A percentile compares a stretch with the other conserved stretches of the same genome.
These are phyloP conservation scores for Arthrocladium fulminans DNA, from an alignment of 2,329 filamentous ascomycete genomes.

Conservation along the genomic window DNA sequence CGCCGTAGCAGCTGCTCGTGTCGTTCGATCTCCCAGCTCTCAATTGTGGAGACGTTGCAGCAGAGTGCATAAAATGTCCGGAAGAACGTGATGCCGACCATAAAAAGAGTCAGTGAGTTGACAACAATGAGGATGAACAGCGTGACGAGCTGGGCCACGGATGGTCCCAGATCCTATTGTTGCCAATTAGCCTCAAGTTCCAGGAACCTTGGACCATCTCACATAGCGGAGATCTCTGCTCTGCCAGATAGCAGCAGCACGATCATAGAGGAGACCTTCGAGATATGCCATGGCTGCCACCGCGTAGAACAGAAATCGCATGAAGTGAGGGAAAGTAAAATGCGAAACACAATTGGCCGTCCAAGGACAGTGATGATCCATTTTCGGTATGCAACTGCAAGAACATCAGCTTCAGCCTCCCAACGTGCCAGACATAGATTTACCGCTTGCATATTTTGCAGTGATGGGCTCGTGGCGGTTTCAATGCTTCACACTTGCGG, in stretches of 20 bases:
- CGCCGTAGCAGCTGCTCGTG: conserved; percentile 39
- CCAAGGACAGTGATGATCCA: conserved; percentile 62
- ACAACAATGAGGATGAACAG: conserved; percentile 46
- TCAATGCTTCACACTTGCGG: conserved; percentile 51
- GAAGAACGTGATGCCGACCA: conserved; percentile 45
- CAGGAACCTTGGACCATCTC: not conserved
- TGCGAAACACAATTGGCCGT: conserved; percentile 58
- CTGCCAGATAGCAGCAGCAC: conserved; percentile 46
- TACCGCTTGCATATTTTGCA: conserved; percentile 55
- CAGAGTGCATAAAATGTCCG: conserved; percentile 48
- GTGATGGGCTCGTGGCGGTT: conserved; percentile 56
- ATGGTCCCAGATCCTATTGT: conserved; percentile 50
- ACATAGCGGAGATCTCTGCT: conserved; percentile 49
- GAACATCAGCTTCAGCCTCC: not conserved
- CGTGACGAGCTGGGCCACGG: conserved; percentile 42
- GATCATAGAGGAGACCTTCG: conserved; percentile 45
- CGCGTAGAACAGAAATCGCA: conserved; percentile 54
- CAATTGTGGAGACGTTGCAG: conserved; percentile 55
- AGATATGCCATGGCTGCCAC: conserved; percentile 50
- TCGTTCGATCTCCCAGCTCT: conserved; percentile 51
- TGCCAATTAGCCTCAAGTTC: conserved; percentile 11
- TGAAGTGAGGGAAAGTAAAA: conserved; percentile 56
- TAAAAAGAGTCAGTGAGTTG: conserved; percentile 51
- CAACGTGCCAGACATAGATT: conserved; percentile 10
- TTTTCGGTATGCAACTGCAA: conserved; percentile 53